Evolutionary conservation across 805 yeast genomes (phyloP).

Genomic region (Saccharomycopsis fermentans): DNA sequence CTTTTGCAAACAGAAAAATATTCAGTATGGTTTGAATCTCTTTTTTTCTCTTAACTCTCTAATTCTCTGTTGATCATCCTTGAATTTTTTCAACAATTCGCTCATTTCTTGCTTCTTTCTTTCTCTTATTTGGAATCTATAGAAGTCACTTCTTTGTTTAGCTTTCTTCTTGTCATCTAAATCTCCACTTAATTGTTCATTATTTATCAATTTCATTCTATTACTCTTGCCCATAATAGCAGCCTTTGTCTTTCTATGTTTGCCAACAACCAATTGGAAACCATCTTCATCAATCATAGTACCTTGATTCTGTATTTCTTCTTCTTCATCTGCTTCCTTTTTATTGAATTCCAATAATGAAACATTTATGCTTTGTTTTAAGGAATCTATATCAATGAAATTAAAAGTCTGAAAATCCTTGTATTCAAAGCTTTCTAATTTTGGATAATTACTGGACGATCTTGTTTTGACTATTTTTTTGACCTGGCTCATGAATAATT

Average conservation of each 20-base stretch:
- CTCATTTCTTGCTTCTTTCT: slow-evolving; percentile 88
- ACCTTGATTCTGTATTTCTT: slow-evolving; percentile 43
- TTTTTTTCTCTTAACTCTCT: slow-evolving; percentile 68
- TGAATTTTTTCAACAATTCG: slow-evolving; percentile 71
- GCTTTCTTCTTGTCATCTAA: slow-evolving; percentile 44
- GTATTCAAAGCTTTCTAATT: slow-evolving; percentile 29
- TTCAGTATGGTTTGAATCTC: slow-evolving; percentile 74
- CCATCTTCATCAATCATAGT: slow-evolving; percentile 85
- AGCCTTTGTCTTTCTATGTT: slow-evolving; percentile 72
- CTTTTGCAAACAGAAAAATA: too few relatives aligned
- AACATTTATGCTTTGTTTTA: slow-evolving; percentile 47
- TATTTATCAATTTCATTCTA: slow-evolving; percentile 24
- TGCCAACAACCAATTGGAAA: slow-evolving; percentile 80
- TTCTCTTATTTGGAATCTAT: slow-evolving; percentile 92
- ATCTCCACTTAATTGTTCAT: slow-evolving; percentile 46
- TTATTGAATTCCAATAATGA: slow-evolving; percentile 59
- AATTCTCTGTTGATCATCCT: slow-evolving; percentile 83
- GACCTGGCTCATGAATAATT: slow-evolving; percentile 54
- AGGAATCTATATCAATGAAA: slow-evolving; percentile 37
- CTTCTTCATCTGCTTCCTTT: slow-evolving; percentile 54
- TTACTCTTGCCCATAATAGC: slow-evolving; percentile 53
- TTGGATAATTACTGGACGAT: slow-evolving; percentile 22
- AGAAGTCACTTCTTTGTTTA: slow-evolving; percentile 82
- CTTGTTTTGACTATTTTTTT: slow-evolving; percentile 33
- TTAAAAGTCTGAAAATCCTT: slow-evolving; percentile 24